Conservation (phyloP, 1,139 yeast species). For the Candida anutae region DNA sequence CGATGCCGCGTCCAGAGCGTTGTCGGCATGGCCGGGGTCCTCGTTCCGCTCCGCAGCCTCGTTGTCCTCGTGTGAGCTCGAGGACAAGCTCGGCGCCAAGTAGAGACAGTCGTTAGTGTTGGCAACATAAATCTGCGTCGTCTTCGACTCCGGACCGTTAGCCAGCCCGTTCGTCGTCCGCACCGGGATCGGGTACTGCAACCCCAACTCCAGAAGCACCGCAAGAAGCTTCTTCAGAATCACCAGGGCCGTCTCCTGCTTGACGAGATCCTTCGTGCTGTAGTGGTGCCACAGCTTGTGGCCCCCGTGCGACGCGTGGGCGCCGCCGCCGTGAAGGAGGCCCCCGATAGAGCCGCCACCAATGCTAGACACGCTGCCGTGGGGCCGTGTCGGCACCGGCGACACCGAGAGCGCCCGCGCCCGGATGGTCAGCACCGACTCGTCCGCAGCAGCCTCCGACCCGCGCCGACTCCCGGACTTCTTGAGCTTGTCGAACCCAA, state of each 20-base stretch:
- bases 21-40: constrained; percentile 5
- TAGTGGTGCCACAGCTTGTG: too few species aligned
- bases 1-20: background rate
- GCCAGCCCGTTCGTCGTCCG: constrained; percentile 16
- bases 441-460: too few species aligned
- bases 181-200: constrained; percentile 34
- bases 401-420: too few species aligned
- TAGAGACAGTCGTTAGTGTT: constrained; percentile 37
- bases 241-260: constrained; percentile 31
- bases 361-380: too few species aligned
- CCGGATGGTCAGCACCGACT: too few species aligned
- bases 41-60: constrained; percentile 27
- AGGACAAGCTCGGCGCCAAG: constrained; percentile 34
- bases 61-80: constrained; percentile 40
- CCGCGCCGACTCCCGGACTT: too few species aligned
- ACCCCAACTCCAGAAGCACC: constrained; percentile 31
- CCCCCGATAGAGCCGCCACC: too few species aligned
- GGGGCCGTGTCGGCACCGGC: too few species aligned
- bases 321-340: too few species aligned
- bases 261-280: constrained; percentile 30
- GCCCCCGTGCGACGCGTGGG: too few species aligned
- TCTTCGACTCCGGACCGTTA: constrained; percentile 20
- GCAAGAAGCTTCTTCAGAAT: constrained; percentile 27
- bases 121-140: constrained; percentile 27
- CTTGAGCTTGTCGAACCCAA: too few species aligned